Conservation (phyloP, 2,329 filamentous ascomycete species). For the Trichophyton mentagrophytes region DNA sequence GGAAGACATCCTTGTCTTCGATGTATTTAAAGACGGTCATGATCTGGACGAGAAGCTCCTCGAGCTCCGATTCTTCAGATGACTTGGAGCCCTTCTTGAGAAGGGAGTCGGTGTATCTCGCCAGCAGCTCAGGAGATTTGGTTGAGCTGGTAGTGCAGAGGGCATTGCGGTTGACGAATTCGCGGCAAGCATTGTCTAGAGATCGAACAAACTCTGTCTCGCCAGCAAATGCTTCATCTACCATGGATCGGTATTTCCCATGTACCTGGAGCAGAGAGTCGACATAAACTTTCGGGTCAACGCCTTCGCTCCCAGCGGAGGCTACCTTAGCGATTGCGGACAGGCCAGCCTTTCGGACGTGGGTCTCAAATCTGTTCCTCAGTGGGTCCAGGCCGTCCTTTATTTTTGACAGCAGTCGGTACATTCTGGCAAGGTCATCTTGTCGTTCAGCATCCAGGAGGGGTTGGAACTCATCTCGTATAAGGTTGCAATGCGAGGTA, state of each 20-base stretch:
- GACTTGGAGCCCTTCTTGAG: conserved; percentile 78
- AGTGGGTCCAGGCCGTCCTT: conserved; percentile 84
- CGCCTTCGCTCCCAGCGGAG: conserved; percentile 62
- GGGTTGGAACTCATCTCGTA: conserved; percentile 90
- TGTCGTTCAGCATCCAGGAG: conserved; percentile 88
- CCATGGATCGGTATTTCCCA: conserved; percentile 79
- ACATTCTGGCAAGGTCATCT: conserved; percentile 94
- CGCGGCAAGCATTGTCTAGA: conserved; percentile 89
- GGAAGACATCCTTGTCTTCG: conserved; percentile 98
- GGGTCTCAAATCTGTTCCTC: conserved; percentile 73
- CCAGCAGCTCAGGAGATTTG: conserved; percentile 84
- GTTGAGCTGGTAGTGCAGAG: conserved; percentile 89
- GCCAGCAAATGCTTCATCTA: conserved; percentile 83
- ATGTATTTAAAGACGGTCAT: conserved; percentile 99
- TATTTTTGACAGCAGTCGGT: conserved; percentile 76
- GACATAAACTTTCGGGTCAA: conserved; percentile 94
- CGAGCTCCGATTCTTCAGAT: conserved; percentile 85
- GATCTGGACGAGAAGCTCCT: conserved; percentile 76
- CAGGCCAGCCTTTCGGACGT: conserved; percentile 80
- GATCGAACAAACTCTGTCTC: conserved; percentile 95
- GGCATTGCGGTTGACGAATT: conserved; percentile 96
- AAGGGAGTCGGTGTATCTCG: conserved; percentile 87
- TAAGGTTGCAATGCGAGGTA: conserved; percentile 68
- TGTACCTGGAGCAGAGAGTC: conserved; percentile 91
- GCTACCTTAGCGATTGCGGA: conserved; percentile 84